phyloP scores from a whole-genome alignment of 202 grass and related monocot genomes.

The Panicum virgatum region DNA sequence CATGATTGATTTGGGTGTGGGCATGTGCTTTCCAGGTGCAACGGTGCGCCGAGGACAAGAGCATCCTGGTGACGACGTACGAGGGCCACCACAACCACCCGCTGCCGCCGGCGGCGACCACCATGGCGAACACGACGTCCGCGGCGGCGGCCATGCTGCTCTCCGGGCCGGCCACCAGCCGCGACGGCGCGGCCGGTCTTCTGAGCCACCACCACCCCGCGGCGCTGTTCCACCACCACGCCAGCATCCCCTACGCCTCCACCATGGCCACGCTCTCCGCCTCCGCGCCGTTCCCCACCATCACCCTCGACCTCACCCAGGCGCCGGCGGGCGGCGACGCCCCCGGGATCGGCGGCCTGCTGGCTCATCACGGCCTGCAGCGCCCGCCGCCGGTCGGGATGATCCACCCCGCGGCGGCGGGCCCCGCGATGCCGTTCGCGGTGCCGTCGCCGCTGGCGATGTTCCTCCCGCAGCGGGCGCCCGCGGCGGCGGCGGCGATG shows the following conservation, averaged over 20 bases:
- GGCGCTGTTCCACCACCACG: slow-evolving; percentile 30
- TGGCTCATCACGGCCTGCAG: slow-evolving; percentile 24
- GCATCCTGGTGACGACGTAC: slow-evolving; percentile 78
- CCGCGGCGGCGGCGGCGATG: neutral
- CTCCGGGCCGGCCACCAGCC: slow-evolving; percentile 49
- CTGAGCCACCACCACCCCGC: slow-evolving; percentile 12
- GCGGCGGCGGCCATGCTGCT: slow-evolving; percentile 68
- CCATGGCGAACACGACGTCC: slow-evolving; percentile 69
- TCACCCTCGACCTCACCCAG: slow-evolving; percentile 75
- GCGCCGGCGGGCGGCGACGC: neutral
- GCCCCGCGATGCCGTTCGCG: slow-evolving; percentile 24
- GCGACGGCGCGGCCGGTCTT: slow-evolving; percentile 1
- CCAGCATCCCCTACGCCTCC: slow-evolving; percentile 47
- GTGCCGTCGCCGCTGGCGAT: slow-evolving; percentile 33
- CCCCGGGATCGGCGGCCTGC: neutral
- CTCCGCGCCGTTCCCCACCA: slow-evolving; percentile 68
- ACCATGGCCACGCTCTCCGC: slow-evolving; percentile 63
- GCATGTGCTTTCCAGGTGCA: slow-evolving; percentile 55
- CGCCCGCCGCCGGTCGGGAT: neutral
- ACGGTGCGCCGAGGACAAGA: slow-evolving; percentile 68
- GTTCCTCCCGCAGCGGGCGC: slow-evolving; percentile 31
- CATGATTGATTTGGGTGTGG: neutral
- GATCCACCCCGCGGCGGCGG: neutral
- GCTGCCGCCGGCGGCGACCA: slow-evolving; percentile 55
- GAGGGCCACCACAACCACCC: slow-evolving; percentile 92